phyloP scores from a whole-genome alignment of 495 filamentous ascomycete species.

The Aspergillus heteromorphus region DNA sequence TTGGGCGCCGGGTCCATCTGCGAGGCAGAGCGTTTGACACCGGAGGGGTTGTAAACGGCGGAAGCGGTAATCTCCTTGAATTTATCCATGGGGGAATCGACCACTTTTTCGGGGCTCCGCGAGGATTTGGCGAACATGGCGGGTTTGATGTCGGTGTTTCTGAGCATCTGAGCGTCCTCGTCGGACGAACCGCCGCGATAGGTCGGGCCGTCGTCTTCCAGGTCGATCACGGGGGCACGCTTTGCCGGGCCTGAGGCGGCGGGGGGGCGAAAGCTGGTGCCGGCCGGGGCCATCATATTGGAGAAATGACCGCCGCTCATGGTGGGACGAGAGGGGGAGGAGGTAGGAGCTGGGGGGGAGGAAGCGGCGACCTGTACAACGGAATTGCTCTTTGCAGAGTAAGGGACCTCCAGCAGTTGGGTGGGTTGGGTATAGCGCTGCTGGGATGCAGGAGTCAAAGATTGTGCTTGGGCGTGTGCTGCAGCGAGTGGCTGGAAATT shows the following conservation, averaged over 20 bases:
- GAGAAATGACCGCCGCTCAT: conserved; percentile 41
- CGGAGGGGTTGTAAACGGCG: conserved; percentile 41
- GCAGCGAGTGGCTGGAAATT: conserved; percentile 15
- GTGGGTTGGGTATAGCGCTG: conserved; percentile 64
- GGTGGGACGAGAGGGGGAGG: conserved; percentile 40
- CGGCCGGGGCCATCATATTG: conserved; percentile 68
- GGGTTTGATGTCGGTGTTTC: conserved; percentile 63
- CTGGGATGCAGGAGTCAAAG: conserved; percentile 33
- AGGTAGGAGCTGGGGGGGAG: conserved; percentile 57
- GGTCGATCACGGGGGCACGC: conserved; percentile 36
- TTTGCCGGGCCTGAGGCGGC: conserved; percentile 27
- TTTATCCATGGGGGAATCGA: conserved; percentile 34
- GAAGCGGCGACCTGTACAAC: conserved; percentile 78
- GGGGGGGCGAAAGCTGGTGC: conserved; percentile 65
- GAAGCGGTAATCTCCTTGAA: conserved; percentile 47
- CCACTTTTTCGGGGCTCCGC: conserved; percentile 34
- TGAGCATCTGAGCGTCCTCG: conserved; percentile 40
- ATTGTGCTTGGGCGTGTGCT: too few species aligned
- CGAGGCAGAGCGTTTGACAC: conserved; percentile 39
- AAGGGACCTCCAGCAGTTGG: conserved; percentile 51
- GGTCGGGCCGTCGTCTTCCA: conserved; percentile 54
- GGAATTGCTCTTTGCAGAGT: conserved; percentile 31
- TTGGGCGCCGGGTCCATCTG: conserved; percentile 43
- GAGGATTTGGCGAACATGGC: conserved; percentile 50
- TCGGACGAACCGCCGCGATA: conserved; percentile 55